phyloP scores from a whole-genome alignment of 441 rosid genomes.

The Iberis amara region DNA sequence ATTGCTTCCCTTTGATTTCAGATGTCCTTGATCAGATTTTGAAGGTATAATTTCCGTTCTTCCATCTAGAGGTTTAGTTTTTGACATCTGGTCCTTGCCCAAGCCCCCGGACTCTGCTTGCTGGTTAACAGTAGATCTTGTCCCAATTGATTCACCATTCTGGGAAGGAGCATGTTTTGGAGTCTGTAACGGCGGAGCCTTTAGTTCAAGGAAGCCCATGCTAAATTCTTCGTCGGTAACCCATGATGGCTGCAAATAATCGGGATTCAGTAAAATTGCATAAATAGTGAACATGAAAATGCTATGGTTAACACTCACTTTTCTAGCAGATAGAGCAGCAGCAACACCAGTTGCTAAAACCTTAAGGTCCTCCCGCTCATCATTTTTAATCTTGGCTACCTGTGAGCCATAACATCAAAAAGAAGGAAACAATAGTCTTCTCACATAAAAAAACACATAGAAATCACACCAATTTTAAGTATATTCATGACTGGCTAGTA shows the following conservation, averaged over 20 bases:
- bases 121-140: conserved; percentile 40
- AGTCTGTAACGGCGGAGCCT: conserved; percentile 59
- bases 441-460: conserved; percentile 21
- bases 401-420: conserved; percentile 30
- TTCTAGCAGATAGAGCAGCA: conserved; percentile 96
- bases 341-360: conserved; percentile 99
- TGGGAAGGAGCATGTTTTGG: conserved; percentile 52
- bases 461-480: conserved; percentile 17
- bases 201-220: conserved; percentile 94
- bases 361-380: conserved; percentile 99
- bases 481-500: conserved; percentile 15
- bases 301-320: conserved; percentile 45
- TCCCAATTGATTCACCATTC: conserved; percentile 59
- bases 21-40: conserved; percentile 65
- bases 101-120: conserved; percentile 52
- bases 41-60: conserved; percentile 51
- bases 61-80: conserved; percentile 65
- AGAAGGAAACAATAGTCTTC: conserved; percentile 19
- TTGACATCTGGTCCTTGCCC: conserved; percentile 52
- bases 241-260: conserved; percentile 77
- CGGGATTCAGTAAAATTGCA: conserved; percentile 19
- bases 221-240: conserved; percentile 99
- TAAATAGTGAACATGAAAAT: conserved; percentile 15
- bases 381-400: conserved; percentile 93
- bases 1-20: conserved; percentile 57